Percentiles rank a stretch among this genome's conserved stretches.
Evolutionary conservation across 129 eudicot genomes (phyloP).

Genomic region (Apium graveolens): DNA sequence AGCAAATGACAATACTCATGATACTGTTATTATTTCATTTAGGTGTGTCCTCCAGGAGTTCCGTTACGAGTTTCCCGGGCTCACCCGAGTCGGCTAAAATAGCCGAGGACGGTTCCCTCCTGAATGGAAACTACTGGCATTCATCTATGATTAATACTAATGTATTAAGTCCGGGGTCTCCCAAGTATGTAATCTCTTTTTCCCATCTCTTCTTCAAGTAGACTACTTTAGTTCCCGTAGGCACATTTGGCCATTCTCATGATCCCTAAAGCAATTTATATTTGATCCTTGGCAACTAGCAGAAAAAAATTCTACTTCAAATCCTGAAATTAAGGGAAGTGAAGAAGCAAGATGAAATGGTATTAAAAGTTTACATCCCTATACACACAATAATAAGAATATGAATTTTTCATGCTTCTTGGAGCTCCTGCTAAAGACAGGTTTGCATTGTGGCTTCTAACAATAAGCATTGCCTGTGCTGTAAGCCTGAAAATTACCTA

Average conservation of each 20-base stretch:
- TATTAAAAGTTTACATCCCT: neutral
- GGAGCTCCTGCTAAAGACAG: neutral
- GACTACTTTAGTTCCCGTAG: neutral
- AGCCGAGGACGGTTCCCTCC: constrained; percentile 16
- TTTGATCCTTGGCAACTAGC: neutral
- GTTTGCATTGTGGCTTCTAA: neutral
- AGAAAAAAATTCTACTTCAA: neutral
- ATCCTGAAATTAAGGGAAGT: neutral
- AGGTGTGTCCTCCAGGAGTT: constrained; percentile 45
- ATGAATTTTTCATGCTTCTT: neutral
- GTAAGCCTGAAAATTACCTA: neutral
- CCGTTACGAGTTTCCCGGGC: constrained; percentile 25
- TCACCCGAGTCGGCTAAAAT: constrained; percentile 27
- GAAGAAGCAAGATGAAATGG: constrained; percentile 18
- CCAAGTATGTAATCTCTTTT: neutral
- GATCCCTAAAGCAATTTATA: neutral
- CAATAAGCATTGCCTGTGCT: neutral
- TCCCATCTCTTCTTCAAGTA: neutral
- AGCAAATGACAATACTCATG: neutral
- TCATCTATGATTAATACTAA: constrained; percentile 17
- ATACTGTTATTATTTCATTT: constrained; percentile 10
- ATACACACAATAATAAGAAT: neutral
- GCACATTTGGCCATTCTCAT: neutral
- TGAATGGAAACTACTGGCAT: constrained; percentile 17
- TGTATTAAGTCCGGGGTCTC: constrained; percentile 12